Base-by-base conservation (phyloP, 2,329 filamentous ascomycete genomes). In the Fonsecaea pedrosoi region DNA sequence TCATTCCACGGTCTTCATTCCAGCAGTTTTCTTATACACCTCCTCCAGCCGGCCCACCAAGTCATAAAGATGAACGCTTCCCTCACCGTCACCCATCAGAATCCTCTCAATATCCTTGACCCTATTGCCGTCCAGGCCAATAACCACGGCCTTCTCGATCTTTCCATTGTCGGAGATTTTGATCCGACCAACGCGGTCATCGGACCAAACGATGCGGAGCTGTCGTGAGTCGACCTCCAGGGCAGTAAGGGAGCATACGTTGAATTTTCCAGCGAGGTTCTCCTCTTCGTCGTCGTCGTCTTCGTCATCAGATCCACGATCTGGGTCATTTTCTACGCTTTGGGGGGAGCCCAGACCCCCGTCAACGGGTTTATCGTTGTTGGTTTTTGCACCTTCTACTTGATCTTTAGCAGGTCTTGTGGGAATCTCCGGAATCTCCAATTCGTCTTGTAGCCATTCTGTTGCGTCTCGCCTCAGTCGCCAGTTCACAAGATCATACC, bases 171-270 rank as follows among this genome's bases (percentile, higher is more conserved):
- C 77, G 2, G 79, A 78, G 30, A 82, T 70, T 66, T 79, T 80
- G 53, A 83, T 77, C 50, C 79, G 73, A 3, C 80, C 81, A 34
- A 82, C 77, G 4, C 78, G 76, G 4, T 79, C 80, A 73, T 82
- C 79, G 12, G 71, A 73, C 80, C 80, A 83, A 66, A 81, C 77
- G 15, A 83, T 54, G 10, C 80, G 76, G 32, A 81, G 73, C 73
- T 81, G 81, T 40, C 77, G 74, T 15, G 78, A 75, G 69, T 83
- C 81, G 37, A 79, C 59, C 12, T 78, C 73, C 3, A 75, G 78
- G 3, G 77, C 64, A 18, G 72, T 68, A 48, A 83, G 60, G 18
- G 77, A 77, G 0, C 74, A 69, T 67, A 83, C 76, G 8, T 76
- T 78, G 15, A 76, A 70, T 6, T 73, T 71, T 35, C 74, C 74